These are phyloP conservation scores for Arabidopsis hybrid DNA, from an alignment of 441 rosid species.

Conservation along the genomic window DNA sequence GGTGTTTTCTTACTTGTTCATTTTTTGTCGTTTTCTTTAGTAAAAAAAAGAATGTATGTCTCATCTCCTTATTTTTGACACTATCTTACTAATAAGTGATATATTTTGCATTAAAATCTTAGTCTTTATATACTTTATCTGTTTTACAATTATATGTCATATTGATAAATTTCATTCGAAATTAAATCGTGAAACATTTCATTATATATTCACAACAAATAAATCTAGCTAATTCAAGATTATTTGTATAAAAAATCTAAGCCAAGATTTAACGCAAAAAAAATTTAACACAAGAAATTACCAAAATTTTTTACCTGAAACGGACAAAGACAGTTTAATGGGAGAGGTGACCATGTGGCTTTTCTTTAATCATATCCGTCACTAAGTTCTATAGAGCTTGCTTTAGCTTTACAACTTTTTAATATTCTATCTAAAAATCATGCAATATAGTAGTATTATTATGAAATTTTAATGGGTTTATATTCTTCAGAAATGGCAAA, in stretches of 20 bases:
- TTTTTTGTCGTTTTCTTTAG: slow-evolving; percentile 32
- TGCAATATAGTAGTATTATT: slow-evolving; percentile 12
- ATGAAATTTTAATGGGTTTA: slow-evolving; percentile 8
- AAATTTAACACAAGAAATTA: not conserved
- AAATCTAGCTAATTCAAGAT: not conserved
- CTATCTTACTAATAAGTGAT: not conserved
- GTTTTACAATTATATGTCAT: not conserved
- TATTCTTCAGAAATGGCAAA: slow-evolving; percentile 7
- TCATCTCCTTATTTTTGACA: not conserved
- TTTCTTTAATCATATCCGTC: slow-evolving; percentile 40
- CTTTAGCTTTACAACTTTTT: slow-evolving; percentile 34
- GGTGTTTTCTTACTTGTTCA: slow-evolving; percentile 22
- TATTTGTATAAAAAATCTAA: not conserved
- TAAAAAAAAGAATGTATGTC: not conserved
- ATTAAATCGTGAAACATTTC: not conserved
- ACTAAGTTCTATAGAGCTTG: slow-evolving; percentile 33
- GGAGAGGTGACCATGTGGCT: slow-evolving; percentile 27
- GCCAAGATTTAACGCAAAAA: not conserved
- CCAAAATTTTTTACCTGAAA: slow-evolving; percentile 10
- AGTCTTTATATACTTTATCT: not conserved
- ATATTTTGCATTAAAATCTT: not conserved
- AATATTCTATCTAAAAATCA: not conserved
- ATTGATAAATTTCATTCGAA: not conserved
- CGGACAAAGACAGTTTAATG: slow-evolving; percentile 27
- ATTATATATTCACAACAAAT: not conserved